Conservation (phyloP, 129 eudicot genomes). For the Centaurea solstitialis region DNA sequence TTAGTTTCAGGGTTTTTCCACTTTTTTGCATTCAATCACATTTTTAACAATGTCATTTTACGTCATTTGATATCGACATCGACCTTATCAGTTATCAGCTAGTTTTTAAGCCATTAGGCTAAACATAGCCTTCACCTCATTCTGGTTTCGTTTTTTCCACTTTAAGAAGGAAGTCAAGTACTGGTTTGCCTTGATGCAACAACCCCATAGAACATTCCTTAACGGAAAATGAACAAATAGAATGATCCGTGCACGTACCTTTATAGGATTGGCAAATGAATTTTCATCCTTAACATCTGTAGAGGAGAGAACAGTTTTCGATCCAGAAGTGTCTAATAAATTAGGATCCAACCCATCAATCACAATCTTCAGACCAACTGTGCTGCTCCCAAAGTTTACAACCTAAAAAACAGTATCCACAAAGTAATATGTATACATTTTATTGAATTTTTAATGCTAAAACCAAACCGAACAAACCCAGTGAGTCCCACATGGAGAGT, state of each 20-base stretch:
- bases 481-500: no score
- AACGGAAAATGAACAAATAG: no score
- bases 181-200: background rate
- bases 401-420: slow-evolving; percentile 43
- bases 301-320: slow-evolving; percentile 64
- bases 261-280: slow-evolving; percentile 59
- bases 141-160: background rate
- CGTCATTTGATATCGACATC: no score
- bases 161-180: no score
- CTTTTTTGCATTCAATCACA: no score
- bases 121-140: background rate
- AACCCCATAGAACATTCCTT: background rate
- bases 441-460: no score
- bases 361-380: slow-evolving; percentile 47
- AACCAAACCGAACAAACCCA: no score
- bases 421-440: background rate
- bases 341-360: slow-evolving; percentile 59
- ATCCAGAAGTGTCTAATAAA: slow-evolving; percentile 35
- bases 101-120: background rate
- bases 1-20: no score
- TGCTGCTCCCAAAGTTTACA: slow-evolving; percentile 71
- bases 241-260: slow-evolving; percentile 42
- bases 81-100: background rate
- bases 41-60: no score
- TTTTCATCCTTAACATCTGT: slow-evolving; percentile 67